These are phyloP conservation scores for Pseudisothecium myosuroides DNA, from an alignment of 225 moss, liverwort and hornwort genomes.

Conservation along the genomic window DNA sequence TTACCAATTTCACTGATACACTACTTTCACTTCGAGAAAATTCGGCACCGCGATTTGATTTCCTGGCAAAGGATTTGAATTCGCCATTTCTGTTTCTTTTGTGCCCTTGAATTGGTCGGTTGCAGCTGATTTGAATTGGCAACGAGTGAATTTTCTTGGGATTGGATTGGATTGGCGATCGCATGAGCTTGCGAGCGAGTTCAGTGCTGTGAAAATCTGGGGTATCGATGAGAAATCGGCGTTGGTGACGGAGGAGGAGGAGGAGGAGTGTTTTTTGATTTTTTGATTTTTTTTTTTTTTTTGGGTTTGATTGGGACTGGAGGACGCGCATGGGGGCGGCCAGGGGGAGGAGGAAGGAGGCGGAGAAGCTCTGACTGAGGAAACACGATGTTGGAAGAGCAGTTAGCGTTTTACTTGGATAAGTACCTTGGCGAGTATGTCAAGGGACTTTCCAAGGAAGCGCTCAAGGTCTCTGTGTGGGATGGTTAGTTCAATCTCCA, in stretches of 20 bases:
- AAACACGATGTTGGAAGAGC: slow-evolving; percentile 91
- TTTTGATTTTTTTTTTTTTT: background rate
- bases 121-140: background rate
- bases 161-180: background rate
- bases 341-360: background rate
- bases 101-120: too few relatives aligned
- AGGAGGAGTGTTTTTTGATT: background rate
- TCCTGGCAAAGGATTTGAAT: background rate
- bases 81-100: background rate
- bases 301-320: background rate
- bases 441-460: slow-evolving; percentile 98
- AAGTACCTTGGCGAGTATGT: slow-evolving; percentile 99
- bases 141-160: background rate
- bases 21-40: too few relatives aligned
- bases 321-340: slow-evolving; percentile 13
- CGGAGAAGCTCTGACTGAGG: background rate
- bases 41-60: background rate
- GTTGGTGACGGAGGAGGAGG: background rate
- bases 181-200: background rate
- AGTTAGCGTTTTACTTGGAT: slow-evolving; percentile 91
- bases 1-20: background rate
- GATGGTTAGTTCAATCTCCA: slow-evolving; percentile 34
- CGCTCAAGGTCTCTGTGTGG: slow-evolving; percentile 94
- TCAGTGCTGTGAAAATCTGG: background rate
- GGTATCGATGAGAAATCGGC: background rate